phyloP scores from a whole-genome alignment of 2,329 filamentous ascomycete species.

The Bertia moriformis region DNA sequence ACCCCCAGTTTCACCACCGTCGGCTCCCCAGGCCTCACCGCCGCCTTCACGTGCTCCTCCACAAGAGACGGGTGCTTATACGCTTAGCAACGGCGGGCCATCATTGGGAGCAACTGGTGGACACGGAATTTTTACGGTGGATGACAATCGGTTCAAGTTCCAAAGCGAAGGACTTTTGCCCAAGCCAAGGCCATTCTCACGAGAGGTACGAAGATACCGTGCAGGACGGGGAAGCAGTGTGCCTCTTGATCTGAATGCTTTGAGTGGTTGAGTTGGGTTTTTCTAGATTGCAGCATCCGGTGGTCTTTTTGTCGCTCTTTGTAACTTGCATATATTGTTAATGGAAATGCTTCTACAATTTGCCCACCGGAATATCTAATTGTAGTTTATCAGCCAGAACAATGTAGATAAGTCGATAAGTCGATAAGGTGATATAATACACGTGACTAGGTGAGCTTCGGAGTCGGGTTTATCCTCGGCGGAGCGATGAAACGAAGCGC shows the following conservation, averaged over 20 bases:
- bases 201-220: neutral
- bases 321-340: too few species aligned
- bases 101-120: neutral
- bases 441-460: too few species aligned
- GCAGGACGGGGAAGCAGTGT: neutral
- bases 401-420: too few species aligned
- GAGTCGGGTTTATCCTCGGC: too few species aligned
- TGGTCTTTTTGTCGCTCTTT: too few species aligned
- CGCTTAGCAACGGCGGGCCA: neutral
- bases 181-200: neutral
- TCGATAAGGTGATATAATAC: too few species aligned
- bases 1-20: neutral
- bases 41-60: neutral
- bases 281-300: too few species aligned
- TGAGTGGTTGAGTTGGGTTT: neutral
- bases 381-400: too few species aligned
- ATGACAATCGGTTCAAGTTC: slow-evolving; percentile 1
- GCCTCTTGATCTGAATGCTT: neutral
- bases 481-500: too few species aligned
- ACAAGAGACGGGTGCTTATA: slow-evolving; percentile 1
- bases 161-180: neutral
- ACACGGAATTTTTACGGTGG: neutral
- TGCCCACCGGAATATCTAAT: too few species aligned
- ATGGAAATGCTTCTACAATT: too few species aligned
- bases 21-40: neutral